These are phyloP conservation scores for Cladosporium sp. DNA, from an alignment of 2,329 filamentous ascomycete genomes.

Conservation along the genomic window DNA sequence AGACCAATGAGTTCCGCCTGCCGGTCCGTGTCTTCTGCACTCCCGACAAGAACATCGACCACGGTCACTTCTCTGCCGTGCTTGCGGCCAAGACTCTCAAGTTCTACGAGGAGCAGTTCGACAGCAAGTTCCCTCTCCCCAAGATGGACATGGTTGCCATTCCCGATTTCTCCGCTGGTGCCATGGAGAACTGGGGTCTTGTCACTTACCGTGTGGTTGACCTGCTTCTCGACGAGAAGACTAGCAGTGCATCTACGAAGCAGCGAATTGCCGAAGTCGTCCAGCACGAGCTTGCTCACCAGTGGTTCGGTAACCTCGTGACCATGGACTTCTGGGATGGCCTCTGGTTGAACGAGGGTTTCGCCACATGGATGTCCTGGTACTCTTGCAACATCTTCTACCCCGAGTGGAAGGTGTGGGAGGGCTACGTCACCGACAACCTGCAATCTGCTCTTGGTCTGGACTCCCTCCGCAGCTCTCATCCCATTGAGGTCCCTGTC, in stretches of 20 bases:
- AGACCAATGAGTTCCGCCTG: constrained; percentile 84
- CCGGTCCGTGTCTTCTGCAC: constrained; percentile 93
- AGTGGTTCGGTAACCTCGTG: constrained; percentile 96
- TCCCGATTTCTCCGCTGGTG: constrained; percentile 89
- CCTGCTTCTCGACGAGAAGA: constrained; percentile 85
- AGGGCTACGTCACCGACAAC: constrained; percentile 89
- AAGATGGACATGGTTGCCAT: constrained; percentile 98
- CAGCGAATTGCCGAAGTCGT: constrained; percentile 92
- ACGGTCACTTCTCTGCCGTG: constrained; percentile 83
- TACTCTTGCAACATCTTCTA: constrained; percentile 93
- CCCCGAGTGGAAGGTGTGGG: constrained; percentile 97
- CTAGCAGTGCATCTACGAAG: constrained; percentile 79
- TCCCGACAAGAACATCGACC: constrained; percentile 80
- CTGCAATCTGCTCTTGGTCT: constrained; percentile 80
- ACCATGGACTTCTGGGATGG: constrained; percentile 99
- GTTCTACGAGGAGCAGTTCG: constrained; percentile 94
- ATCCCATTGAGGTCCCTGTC: constrained; percentile 93
- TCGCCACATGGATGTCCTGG: constrained; percentile 89
- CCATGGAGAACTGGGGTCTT: constrained; percentile 98
- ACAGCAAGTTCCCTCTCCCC: constrained; percentile 75
- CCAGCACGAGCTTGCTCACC: constrained; percentile 93
- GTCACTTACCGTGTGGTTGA: constrained; percentile 93
- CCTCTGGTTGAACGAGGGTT: constrained; percentile 91
- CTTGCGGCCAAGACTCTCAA: constrained; percentile 82
- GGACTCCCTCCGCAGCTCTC: constrained; percentile 87